phyloP scores from a whole-genome alignment of 495 filamentous ascomycete species.

The Aspergillus mulundensis region DNA sequence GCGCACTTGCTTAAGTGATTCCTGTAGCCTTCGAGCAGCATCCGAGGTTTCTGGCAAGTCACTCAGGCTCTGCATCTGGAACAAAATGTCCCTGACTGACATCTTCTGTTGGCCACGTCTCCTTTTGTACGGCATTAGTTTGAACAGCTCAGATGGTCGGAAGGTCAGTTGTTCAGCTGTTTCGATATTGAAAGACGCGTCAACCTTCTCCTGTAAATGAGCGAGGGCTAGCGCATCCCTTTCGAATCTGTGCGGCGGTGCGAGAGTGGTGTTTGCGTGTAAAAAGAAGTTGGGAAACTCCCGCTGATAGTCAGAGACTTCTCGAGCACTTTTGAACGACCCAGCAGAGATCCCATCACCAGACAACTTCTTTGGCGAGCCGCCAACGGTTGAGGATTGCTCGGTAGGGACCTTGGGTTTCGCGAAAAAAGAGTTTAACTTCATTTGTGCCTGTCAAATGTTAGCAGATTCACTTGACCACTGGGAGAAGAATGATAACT shows the following conservation, averaged over 20 bases:
- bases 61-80: slow-evolving; percentile 40
- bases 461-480: background rate
- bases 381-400: slow-evolving; percentile 16
- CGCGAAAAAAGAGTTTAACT: slow-evolving; percentile 58
- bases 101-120: slow-evolving; percentile 48
- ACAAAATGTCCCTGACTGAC: slow-evolving; percentile 66
- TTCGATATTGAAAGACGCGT: slow-evolving; percentile 35
- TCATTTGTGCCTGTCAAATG: slow-evolving; percentile 48
- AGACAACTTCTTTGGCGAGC: slow-evolving; percentile 23
- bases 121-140: slow-evolving; percentile 50
- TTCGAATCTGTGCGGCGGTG: slow-evolving; percentile 48
- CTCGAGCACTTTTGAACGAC: slow-evolving; percentile 11
- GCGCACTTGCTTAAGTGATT: slow-evolving; percentile 58
- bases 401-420: slow-evolving; percentile 39
- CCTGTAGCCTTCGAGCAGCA: slow-evolving; percentile 30
- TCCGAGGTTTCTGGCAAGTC: slow-evolving; percentile 17
- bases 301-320: slow-evolving; percentile 60
- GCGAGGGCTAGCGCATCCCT: slow-evolving; percentile 52
- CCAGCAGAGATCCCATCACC: slow-evolving; percentile 15
- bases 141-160: slow-evolving; percentile 54
- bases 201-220: slow-evolving; percentile 44
- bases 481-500: background rate
- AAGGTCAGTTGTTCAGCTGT: slow-evolving; percentile 33
- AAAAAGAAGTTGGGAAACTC: slow-evolving; percentile 76
- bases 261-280: slow-evolving; percentile 61